These are phyloP conservation scores for Krasilnikovozyma curviuscula DNA, from an alignment of 768 basidiomycete genomes.

Conservation along the genomic window DNA sequence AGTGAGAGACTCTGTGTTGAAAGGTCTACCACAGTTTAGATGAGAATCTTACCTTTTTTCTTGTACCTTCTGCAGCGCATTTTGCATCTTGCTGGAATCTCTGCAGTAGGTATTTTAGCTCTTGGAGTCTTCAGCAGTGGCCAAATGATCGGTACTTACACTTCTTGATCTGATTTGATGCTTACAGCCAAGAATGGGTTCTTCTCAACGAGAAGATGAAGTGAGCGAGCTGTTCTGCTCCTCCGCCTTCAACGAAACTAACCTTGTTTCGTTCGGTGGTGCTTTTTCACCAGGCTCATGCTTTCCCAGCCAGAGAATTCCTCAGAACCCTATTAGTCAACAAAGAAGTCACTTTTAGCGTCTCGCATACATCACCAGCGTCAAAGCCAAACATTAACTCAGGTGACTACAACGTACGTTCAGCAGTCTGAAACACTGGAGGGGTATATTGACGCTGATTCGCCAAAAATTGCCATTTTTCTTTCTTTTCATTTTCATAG, in stretches of 20 bases:
- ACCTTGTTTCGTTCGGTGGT: too few species aligned
- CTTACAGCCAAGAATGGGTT: constrained; percentile 77
- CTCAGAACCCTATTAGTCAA: constrained; percentile 68
- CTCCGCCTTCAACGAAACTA: too few species aligned
- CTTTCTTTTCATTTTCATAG: background rate
- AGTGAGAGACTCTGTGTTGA: constrained; percentile 34
- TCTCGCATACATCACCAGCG: constrained; percentile 42
- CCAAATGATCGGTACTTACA: too few species aligned
- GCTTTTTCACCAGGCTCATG: constrained; percentile 44
- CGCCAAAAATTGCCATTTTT: too few species aligned
- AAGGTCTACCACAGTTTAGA: background rate
- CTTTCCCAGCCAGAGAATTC: constrained; percentile 84
- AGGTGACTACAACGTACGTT: background rate
- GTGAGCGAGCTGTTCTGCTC: too few species aligned
- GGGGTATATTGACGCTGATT: too few species aligned
- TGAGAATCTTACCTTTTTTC: background rate
- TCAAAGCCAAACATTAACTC: constrained; percentile 25
- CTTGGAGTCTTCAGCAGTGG: too few species aligned
- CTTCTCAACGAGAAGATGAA: constrained; percentile 69
- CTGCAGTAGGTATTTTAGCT: too few species aligned
- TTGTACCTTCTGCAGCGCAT: constrained; percentile 36
- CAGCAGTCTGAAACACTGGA: too few species aligned
- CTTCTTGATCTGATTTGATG: too few species aligned
- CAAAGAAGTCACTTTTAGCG: constrained; percentile 69
- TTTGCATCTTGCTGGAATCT: constrained; percentile 70